Evolutionary conservation across 176 grass and related monocot species (phyloP).

Genomic region (Elaeis guineensis): DNA sequence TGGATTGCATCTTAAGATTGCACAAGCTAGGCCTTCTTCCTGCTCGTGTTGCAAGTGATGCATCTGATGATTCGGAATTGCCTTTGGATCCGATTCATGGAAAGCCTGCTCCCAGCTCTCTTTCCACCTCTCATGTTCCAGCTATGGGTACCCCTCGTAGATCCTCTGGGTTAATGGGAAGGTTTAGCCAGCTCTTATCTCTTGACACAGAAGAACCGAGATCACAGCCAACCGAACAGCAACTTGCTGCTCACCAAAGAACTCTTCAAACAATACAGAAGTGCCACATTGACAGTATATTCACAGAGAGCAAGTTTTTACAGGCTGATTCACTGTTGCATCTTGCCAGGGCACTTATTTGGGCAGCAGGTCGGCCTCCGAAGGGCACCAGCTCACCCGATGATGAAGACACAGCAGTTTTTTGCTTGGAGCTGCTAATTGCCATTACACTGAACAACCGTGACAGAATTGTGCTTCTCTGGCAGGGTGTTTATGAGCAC

Average conservation of each 20-base stretch:
- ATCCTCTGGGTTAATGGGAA: constrained; percentile 78
- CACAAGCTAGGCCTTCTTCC: constrained; percentile 83
- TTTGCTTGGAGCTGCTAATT: constrained; percentile 87
- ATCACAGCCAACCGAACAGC: constrained; percentile 76
- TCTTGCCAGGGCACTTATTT: constrained; percentile 61
- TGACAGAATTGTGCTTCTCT: constrained; percentile 85
- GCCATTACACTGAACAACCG: constrained; percentile 93
- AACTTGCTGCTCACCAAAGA: constrained; percentile 66
- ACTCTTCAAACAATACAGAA: constrained; percentile 75
- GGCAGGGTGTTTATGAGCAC: constrained; percentile 90
- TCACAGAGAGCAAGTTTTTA: constrained; percentile 92
- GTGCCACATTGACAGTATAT: constrained; percentile 78
- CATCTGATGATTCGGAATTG: constrained; percentile 48
- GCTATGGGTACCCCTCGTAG: constrained; percentile 50
- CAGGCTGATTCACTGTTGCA: constrained; percentile 77
- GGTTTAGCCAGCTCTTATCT: constrained; percentile 81
- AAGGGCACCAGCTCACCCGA: constrained; percentile 61
- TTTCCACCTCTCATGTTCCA: constrained; percentile 36
- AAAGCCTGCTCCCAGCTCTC: constrained; percentile 34
- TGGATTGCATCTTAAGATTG: constrained; percentile 81
- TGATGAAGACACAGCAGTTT: constrained; percentile 80
- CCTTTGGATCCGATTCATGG: constrained; percentile 43
- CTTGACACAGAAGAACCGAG: constrained; percentile 73
- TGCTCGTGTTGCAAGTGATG: constrained; percentile 45
- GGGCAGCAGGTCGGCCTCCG: constrained; percentile 70